Base-by-base conservation (phyloP, 164 flowering plant species). In the Magnolia kwangsiensis region DNA sequence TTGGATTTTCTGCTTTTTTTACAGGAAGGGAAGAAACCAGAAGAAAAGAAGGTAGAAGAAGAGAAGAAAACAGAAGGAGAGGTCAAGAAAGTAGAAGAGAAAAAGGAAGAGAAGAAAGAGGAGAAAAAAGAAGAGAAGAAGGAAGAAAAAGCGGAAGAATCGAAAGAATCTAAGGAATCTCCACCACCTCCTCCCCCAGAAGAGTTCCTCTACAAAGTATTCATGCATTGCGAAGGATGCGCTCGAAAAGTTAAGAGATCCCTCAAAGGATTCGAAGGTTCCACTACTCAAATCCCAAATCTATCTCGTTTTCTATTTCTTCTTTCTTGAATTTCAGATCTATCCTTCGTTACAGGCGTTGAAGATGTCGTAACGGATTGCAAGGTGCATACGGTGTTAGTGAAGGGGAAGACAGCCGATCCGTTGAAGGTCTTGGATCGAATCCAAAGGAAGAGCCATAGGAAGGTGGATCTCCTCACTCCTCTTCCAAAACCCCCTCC, bases 171-270 rank as follows among this genome's bases (percentile, higher is more conserved):
- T 14, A 74, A 81, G 63, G 79, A 51, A 67, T 9, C 51, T 16
- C 72, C 72, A 74, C 80, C 76, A 73, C 83, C 50, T 18, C 75
- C 11, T 78, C 74, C 3, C 85, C 79, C 67, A 90, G 78, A 75
- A 23, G 73, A 90, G 73, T 86, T 92, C 59, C 86, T 90, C 8
- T 77, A 91, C 72, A 86, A 74, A 61, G 94, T 94, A 14, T 91
- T 79, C 90, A 94, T 94, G 98, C 98, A 94, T 89, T 94, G 98
- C 58, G 97, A 94, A 72, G 98, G 97, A 0, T 94, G 98, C 69
- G 96, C 98, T 13, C 85, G 83, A 63, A 94, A 94, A 75, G 92
- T 94, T 75, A 87, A 85, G 27, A 64, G 87, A 59, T 83, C 89
- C 50, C 89, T 94, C 66, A 89, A 69, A 51, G 94, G 94, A 29